Conservation (phyloP, 257 asterid genomes). For the Thymus quinquecostatus region DNA sequence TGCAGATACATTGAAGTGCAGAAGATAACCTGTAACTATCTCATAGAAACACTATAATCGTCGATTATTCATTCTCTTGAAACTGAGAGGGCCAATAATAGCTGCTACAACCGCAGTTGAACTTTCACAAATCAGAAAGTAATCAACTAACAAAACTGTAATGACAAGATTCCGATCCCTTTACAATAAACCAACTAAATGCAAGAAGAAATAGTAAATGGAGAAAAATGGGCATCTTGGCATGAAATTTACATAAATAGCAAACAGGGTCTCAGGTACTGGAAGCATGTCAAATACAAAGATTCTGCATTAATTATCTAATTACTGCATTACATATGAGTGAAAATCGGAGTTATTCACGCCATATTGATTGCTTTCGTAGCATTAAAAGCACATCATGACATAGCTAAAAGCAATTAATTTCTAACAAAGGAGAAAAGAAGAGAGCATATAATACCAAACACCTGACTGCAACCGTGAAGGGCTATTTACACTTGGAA, state of each 20-base stretch:
- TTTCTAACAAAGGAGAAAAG: not conserved
- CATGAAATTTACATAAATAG: not conserved
- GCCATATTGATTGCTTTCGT: constrained; percentile 33
- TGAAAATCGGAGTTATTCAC: constrained; percentile 21
- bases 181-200: constrained; percentile 16
- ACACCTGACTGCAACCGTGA: constrained; percentile 19
- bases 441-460: not conserved
- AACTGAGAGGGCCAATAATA: not conserved
- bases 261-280: constrained; percentile 6
- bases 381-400: constrained; percentile 23
- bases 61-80: not conserved
- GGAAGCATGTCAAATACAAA: constrained; percentile 12
- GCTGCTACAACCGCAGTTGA: not conserved
- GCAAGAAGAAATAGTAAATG: not conserved
- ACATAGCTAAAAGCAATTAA: constrained; percentile 21
- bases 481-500: constrained; percentile 31
- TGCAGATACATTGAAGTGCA: constrained; percentile 19
- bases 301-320: constrained; percentile 37
- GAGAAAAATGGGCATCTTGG: constrained; percentile 13
- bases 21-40: constrained; percentile 1
- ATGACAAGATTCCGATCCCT: not conserved
- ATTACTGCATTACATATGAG: constrained; percentile 25
- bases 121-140: constrained; percentile 13
- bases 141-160: constrained; percentile 28
- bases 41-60: not conserved